Evolutionary conservation across 805 yeast species (phyloP).

Genomic region (Metschnikowia kunwiensis): DNA sequence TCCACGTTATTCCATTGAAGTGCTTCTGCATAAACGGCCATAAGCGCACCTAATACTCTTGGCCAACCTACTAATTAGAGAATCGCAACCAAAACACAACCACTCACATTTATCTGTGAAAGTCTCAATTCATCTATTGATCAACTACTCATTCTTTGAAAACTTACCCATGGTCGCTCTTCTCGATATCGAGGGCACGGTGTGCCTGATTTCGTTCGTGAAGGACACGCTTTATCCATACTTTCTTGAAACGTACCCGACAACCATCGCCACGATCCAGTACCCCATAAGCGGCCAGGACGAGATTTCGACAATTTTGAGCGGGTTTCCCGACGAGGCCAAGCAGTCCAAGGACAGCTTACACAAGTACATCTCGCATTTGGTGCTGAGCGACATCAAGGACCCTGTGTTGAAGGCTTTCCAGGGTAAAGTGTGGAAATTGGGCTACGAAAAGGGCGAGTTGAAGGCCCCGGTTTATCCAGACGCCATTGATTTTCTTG

Average conservation of each 20-base stretch:
- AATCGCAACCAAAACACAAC: not conserved
- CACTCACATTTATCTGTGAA: not conserved
- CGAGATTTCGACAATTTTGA: conserved; percentile 32
- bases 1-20: no score
- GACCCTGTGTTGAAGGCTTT: conserved; percentile 72
- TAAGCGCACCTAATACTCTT: no score
- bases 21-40: no score
- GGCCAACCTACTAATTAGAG: not conserved
- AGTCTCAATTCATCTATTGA: no score
- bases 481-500: conserved; percentile 65
- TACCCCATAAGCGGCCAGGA: conserved; percentile 21
- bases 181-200: conserved; percentile 88
- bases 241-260: conserved; percentile 53
- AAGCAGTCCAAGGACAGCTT: conserved; percentile 30
- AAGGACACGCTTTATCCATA: conserved; percentile 75
- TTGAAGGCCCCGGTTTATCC: conserved; percentile 71
- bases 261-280: conserved; percentile 25
- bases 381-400: conserved; percentile 69
- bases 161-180: conserved; percentile 35
- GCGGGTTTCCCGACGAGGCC: conserved; percentile 44
- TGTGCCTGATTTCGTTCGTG: conserved; percentile 88
- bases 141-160: no score
- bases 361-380: conserved; percentile 45
- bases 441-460: conserved; percentile 75
- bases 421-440: conserved; percentile 81